A percentile compares a stretch with the other conserved stretches of the same genome.
Evolutionary conservation across 306 rosid genomes (phyloP).

Genomic region (Gynostemma pentaphyllum): DNA sequence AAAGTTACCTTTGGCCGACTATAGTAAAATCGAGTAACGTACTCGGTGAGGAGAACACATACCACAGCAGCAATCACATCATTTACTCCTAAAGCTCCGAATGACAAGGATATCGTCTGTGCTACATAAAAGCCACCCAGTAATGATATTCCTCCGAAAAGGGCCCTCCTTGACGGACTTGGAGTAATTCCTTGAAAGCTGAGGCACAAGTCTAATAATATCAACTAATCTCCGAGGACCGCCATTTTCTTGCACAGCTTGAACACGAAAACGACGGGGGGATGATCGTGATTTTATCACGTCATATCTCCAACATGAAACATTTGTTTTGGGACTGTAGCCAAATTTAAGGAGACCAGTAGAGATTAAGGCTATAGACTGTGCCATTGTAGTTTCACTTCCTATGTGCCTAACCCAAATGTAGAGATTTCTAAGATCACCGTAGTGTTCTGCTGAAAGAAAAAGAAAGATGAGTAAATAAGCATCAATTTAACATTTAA

Average conservation of each 20-base stretch:
- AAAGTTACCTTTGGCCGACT: slow-evolving; percentile 78
- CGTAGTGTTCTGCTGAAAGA: not conserved
- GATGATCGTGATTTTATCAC: slow-evolving; percentile 26
- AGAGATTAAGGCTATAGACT: slow-evolving; percentile 32
- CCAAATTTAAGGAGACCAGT: slow-evolving; percentile 27
- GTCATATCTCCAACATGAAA: slow-evolving; percentile 15
- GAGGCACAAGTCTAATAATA: slow-evolving; percentile 66
- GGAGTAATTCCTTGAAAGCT: slow-evolving; percentile 72
- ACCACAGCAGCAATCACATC: slow-evolving; percentile 88
- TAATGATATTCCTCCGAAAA: slow-evolving; percentile 87
- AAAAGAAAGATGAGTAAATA: not conserved
- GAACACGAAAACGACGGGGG: slow-evolving; percentile 26
- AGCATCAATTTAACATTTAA: not conserved
- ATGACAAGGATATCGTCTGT: slow-evolving; percentile 80
- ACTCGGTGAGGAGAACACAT: slow-evolving; percentile 81
- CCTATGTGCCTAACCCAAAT: not conserved
- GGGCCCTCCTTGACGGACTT: slow-evolving; percentile 71
- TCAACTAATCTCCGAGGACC: slow-evolving; percentile 79
- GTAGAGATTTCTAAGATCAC: not conserved
- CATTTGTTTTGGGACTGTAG: slow-evolving; percentile 27
- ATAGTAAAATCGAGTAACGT: slow-evolving; percentile 77
- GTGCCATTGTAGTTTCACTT: slow-evolving; percentile 29
- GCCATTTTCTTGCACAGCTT: slow-evolving; percentile 69
- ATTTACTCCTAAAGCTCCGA: slow-evolving; percentile 91
- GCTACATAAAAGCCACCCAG: slow-evolving; percentile 94